Conservation (phyloP, 2,329 filamentous ascomycete genomes). For the Lachnellula suecica region DNA sequence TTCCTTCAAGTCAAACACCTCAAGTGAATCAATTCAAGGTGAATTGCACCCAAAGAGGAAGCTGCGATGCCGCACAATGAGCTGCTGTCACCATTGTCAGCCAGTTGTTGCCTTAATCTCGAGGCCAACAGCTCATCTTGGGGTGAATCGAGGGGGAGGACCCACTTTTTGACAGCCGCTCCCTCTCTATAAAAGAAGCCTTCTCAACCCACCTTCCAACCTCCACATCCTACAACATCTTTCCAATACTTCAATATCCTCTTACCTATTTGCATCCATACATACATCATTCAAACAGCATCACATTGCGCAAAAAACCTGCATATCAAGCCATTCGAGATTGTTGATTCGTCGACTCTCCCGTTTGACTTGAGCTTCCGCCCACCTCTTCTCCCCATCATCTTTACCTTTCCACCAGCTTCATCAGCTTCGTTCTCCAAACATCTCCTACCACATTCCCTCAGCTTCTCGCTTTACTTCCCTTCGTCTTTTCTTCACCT, state of each 20-base stretch:
- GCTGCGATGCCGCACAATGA: too few relatives aligned
- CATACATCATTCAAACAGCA: background rate
- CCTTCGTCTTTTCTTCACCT: background rate
- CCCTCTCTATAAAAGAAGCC: background rate
- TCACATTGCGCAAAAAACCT: constrained; percentile 13
- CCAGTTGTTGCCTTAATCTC: too few relatives aligned
- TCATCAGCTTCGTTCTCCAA: constrained; percentile 1
- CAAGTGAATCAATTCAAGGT: too few relatives aligned
- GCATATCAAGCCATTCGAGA: constrained; percentile 1
- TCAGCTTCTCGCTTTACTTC: constrained; percentile 2
- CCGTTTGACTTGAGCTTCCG: constrained; percentile 7
- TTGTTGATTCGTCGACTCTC: constrained; percentile 12
- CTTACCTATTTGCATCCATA: too few relatives aligned
- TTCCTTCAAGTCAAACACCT: background rate
- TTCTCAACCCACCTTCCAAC: background rate
- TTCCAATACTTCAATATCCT: too few relatives aligned
- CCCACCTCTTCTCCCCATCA: constrained; percentile 2
- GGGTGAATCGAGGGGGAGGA: background rate
- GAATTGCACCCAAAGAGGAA: too few relatives aligned
- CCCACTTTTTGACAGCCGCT: too few relatives aligned
- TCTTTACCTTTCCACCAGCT: background rate
- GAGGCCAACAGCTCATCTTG: background rate
- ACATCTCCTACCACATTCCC: constrained; percentile 1
- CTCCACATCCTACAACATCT: background rate
- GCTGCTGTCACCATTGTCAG: too few relatives aligned